Base-by-base conservation (phyloP, 805 yeast species). In the Nakazawaea populi region DNA sequence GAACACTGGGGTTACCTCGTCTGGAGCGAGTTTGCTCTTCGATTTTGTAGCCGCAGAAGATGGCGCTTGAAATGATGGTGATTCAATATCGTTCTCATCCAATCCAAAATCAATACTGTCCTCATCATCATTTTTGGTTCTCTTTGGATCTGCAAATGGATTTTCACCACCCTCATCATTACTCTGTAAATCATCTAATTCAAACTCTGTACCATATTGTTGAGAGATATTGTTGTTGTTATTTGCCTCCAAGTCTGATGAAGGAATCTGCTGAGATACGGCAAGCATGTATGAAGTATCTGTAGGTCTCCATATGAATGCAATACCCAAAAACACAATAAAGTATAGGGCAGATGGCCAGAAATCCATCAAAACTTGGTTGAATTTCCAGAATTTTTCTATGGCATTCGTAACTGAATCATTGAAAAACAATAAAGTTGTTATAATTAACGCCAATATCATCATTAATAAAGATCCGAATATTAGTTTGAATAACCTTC, bases 261-360 rank as follows among this genome's bases (percentile, higher is more conserved):
- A 86, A 56, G 96, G 94, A 43, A 94, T 74, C 70, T 94, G 98
- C 48, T 89, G 89, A 2, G 97, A 88, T 55, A 91, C 91, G 10
- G 97, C 98, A 62, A 94, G 79, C 80, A 95, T 85, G 61, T 91
- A 87, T 52, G 96, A 90, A 40, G 96, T 89, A 58, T 87, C 94
- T 0, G 97, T 92, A 49, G 99, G 99, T 68, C 99, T 85, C 99
- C 99, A 94, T 55, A 94, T 79, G 72, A 90, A 81, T 5, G 96
- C 88, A 56, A 94, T 76, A 8, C 90, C 80, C 60, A 85, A 78
- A 65, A 94, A 91, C 38, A 91, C 91, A 45, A 84, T 69, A 62
- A 87, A 89, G 70, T 89, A 94, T 11, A 90, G 85, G 46, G 89
- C 77, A 46, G 96, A 84, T 39, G 97, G 96, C 97, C 98, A 91